A percentile compares a stretch with the other conserved stretches of the same genome.
These are phyloP conservation scores for Talaromyces rugulosus DNA, from an alignment of 2,329 filamentous ascomycete species.

Conservation along the genomic window DNA sequence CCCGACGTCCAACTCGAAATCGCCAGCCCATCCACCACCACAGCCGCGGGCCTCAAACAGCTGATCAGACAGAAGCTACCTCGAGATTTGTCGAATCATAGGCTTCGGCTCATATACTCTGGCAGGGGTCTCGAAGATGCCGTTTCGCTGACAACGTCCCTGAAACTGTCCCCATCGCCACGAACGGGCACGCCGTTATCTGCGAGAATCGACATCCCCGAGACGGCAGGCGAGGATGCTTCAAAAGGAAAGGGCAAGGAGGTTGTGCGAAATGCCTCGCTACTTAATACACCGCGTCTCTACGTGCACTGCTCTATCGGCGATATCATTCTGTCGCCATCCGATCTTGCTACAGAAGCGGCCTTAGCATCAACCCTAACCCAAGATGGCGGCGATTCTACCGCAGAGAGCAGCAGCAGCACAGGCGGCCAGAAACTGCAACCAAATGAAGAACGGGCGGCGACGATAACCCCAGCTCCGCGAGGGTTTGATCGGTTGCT, in stretches of 20 bases:
- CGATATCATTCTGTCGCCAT: constrained; percentile 61
- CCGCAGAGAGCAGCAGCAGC: background rate
- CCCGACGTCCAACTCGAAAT: constrained; percentile 81
- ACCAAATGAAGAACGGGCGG: constrained; percentile 9
- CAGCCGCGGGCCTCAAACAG: constrained; percentile 74
- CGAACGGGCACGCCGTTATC: constrained; percentile 34
- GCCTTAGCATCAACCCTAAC: constrained; percentile 26
- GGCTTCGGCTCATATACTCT: constrained; percentile 83
- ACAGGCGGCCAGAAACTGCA: background rate
- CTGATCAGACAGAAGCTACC: constrained; percentile 71
- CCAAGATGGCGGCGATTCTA: background rate
- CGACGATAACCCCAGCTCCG: constrained; percentile 51
- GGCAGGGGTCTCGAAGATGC: constrained; percentile 79
- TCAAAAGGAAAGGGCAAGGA: constrained; percentile 51
- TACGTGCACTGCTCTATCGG: constrained; percentile 95
- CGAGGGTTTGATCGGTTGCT: constrained; percentile 87
- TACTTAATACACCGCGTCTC: constrained; percentile 55
- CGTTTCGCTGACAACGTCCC: constrained; percentile 61
- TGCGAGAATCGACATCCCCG: constrained; percentile 3
- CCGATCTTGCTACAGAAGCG: constrained; percentile 68
- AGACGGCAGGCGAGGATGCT: constrained; percentile 17
- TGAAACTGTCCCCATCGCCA: constrained; percentile 60
- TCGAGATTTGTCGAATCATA: constrained; percentile 57
- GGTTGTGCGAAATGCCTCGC: constrained; percentile 48
- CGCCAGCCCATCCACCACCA: constrained; percentile 61